These are phyloP conservation scores for Penicillium sp. DNA, from an alignment of 2,329 filamentous ascomycete genomes.

Conservation along the genomic window DNA sequence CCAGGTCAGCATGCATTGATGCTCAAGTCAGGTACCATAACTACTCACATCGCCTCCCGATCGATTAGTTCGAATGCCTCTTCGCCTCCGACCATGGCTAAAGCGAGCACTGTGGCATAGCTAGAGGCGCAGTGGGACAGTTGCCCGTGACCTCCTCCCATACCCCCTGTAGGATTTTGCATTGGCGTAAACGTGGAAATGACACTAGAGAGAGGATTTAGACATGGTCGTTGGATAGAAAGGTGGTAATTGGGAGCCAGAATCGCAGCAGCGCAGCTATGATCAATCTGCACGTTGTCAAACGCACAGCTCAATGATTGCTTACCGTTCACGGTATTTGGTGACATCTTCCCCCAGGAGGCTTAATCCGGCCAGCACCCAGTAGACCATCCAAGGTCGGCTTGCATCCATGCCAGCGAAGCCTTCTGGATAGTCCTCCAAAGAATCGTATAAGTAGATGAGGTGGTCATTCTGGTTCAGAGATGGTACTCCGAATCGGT, in stretches of 20 bases:
- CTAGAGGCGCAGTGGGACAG: slow-evolving; percentile 82
- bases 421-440: slow-evolving; percentile 55
- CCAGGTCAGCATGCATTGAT: no score
- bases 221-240: no score
- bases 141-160: slow-evolving; percentile 89
- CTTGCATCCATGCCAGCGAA: slow-evolving; percentile 75
- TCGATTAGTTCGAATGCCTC: slow-evolving; percentile 68
- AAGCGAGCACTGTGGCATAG: slow-evolving; percentile 71
- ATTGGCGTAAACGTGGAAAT: slow-evolving; percentile 67
- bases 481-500: slow-evolving; percentile 62
- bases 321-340: slow-evolving; percentile 56
- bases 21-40: no score
- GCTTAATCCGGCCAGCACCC: slow-evolving; percentile 68
- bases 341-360: slow-evolving; percentile 66
- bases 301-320: no score
- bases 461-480: slow-evolving; percentile 57
- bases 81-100: slow-evolving; percentile 68
- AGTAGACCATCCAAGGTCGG: slow-evolving; percentile 89
- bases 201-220: slow-evolving; percentile 49
- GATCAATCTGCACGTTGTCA: no score
- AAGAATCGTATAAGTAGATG: slow-evolving; percentile 40
- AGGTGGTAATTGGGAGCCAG: no score
- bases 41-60: slow-evolving; percentile 59
- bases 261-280: no score
- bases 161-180: slow-evolving; percentile 76